phyloP scores from a whole-genome alignment of 441 rosid genomes.

The Pelargonium myrrhifolium region DNA sequence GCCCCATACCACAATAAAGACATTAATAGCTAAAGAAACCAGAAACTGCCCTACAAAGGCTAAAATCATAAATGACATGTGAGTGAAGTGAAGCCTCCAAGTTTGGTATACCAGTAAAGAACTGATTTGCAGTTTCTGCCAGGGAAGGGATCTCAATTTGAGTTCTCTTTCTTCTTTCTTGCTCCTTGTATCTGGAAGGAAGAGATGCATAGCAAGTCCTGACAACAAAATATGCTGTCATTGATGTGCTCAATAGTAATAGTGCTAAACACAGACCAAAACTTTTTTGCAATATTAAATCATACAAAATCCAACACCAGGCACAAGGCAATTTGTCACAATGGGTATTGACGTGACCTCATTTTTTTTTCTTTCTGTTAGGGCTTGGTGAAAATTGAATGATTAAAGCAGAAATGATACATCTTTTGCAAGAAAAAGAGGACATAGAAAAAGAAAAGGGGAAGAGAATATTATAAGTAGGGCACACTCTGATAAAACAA shows the following conservation, averaged over 20 bases:
- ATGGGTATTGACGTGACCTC: background rate
- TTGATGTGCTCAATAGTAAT: background rate
- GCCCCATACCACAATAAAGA: too few relatives aligned
- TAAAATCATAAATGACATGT: background rate
- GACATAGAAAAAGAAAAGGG: background rate
- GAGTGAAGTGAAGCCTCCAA: slow-evolving; percentile 7
- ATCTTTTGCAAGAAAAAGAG: slow-evolving; percentile 6
- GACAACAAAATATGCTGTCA: slow-evolving; percentile 1
- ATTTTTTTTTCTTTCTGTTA: background rate
- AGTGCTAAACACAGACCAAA: background rate
- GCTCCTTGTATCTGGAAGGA: background rate
- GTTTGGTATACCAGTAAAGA: slow-evolving; percentile 17
- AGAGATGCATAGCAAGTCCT: background rate
- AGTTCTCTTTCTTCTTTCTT: background rate
- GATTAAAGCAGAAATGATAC: background rate
- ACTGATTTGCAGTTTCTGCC: background rate
- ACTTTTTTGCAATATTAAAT: background rate
- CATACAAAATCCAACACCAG: background rate
- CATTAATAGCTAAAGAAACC: too few relatives aligned
- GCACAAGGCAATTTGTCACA: slow-evolving; percentile 7
- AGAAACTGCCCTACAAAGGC: too few relatives aligned
- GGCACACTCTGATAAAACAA: slow-evolving; percentile 18
- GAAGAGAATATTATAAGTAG: slow-evolving; percentile 9
- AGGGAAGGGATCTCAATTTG: too few relatives aligned
- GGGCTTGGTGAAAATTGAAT: background rate